Evolutionary conservation across 768 basidiomycete species (phyloP).

Genomic region (Goffeauzyma gilvescens): DNA sequence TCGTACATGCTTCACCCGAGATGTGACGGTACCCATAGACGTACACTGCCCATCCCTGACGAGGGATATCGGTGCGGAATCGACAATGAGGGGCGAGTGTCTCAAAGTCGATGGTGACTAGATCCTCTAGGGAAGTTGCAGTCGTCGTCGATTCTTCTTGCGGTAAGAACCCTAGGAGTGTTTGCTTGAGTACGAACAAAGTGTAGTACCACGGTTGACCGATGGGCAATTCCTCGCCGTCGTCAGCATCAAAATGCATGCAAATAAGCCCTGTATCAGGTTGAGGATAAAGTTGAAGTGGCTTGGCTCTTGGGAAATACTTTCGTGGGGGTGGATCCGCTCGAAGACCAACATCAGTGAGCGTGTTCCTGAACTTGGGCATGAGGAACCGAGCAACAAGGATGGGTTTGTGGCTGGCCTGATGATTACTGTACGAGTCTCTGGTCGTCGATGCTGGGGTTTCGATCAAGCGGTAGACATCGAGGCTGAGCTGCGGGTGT

Average conservation of each 20-base stretch:
- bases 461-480: no score
- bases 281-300: slow-evolving; percentile 16
- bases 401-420: no score
- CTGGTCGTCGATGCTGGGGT: not conserved
- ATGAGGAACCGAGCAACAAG: no score
- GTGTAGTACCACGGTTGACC: slow-evolving; percentile 1
- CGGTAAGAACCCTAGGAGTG: slow-evolving; percentile 17
- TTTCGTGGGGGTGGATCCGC: slow-evolving; percentile 29
- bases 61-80: slow-evolving; percentile 5
- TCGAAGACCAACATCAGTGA: no score
- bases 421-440: no score
- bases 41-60: slow-evolving; percentile 28
- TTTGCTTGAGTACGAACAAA: slow-evolving; percentile 16
- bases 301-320: slow-evolving; percentile 21
- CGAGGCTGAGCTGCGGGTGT: no score
- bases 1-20: no score
- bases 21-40: no score
- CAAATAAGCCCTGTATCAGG: slow-evolving; percentile 23
- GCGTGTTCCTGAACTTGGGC: no score
- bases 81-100: slow-evolving; percentile 17
- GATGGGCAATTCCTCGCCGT: slow-evolving; percentile 13
- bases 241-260: slow-evolving; percentile 22
- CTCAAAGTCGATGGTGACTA: slow-evolving; percentile 17
- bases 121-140: slow-evolving; percentile 12
- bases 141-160: slow-evolving; percentile 8